Percentiles rank a stretch among this genome's conserved stretches.
Conservation (phyloP, 2,329 filamentous ascomycete genomes). For the Chaetomium globosum region DNA sequence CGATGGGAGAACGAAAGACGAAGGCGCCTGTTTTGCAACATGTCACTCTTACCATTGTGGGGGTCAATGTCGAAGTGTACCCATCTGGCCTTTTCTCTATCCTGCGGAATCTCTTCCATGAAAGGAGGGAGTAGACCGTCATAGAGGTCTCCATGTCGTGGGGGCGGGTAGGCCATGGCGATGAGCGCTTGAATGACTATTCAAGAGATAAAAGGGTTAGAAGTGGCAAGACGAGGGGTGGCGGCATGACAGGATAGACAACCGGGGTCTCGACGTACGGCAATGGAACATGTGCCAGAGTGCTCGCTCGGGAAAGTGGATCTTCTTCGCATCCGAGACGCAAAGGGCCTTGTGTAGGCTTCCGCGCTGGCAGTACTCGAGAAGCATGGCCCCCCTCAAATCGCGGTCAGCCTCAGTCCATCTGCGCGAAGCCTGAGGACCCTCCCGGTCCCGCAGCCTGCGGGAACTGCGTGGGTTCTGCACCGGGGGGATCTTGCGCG, state of each 20-base stretch:
- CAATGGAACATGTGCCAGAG: slow-evolving; percentile 19
- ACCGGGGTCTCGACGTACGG: slow-evolving; percentile 1
- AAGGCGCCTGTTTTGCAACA: neutral
- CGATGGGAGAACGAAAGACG: neutral
- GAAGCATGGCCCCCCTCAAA: neutral
- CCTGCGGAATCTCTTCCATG: neutral
- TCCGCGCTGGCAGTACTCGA: slow-evolving; percentile 16
- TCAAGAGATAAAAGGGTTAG: too few relatives aligned
- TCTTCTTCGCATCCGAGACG: neutral
- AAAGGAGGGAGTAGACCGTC: neutral
- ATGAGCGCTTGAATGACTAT: slow-evolving; percentile 13
- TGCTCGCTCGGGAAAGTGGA: neutral
- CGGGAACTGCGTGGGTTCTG: neutral
- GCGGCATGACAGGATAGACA: neutral
- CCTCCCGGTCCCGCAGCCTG: neutral
- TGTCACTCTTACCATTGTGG: neutral
- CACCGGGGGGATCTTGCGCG: neutral
- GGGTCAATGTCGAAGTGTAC: neutral
- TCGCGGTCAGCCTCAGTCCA: neutral
- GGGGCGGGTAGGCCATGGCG: slow-evolving; percentile 11
- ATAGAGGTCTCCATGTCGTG: neutral
- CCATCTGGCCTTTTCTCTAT: neutral
- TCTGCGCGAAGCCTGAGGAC: neutral
- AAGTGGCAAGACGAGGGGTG: neutral
- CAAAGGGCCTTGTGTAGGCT: slow-evolving; percentile 10